Evolutionary conservation across 2,329 filamentous ascomycete species (phyloP).

Genomic region (Fusarium nygamai): DNA sequence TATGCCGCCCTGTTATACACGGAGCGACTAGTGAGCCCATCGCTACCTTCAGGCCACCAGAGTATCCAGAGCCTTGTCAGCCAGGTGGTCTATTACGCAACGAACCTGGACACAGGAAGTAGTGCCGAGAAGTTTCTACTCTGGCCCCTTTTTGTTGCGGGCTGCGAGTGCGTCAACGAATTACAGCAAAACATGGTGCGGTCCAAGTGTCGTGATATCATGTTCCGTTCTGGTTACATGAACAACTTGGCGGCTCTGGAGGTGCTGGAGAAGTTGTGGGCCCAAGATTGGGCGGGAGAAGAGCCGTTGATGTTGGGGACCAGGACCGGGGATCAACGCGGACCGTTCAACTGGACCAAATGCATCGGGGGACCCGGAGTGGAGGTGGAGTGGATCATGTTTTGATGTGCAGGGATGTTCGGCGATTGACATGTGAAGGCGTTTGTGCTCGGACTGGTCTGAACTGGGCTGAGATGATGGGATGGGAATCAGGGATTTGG

Average conservation of each 20-base stretch:
- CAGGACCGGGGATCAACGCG: conserved; percentile 52
- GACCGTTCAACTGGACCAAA: conserved; percentile 67
- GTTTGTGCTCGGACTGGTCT: conserved; percentile 8
- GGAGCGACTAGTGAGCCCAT: conserved; percentile 83
- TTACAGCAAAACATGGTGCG: conserved; percentile 82
- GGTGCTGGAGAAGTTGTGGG: conserved; percentile 87
- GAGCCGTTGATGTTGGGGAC: conserved; percentile 47
- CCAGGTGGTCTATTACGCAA: conserved; percentile 85
- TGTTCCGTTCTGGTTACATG: conserved; percentile 89
- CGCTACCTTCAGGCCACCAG: conserved; percentile 75
- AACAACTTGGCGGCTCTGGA: conserved; percentile 91
- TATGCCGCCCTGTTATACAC: conserved; percentile 90
- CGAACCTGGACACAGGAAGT: conserved; percentile 76
- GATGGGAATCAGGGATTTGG: conserved; percentile 20
- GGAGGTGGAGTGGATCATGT: conserved; percentile 75
- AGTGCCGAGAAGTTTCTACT: conserved; percentile 87
- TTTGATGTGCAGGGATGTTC: conserved; percentile 51
- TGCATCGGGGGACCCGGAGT: conserved; percentile 65
- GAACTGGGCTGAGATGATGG: conserved; percentile 16
- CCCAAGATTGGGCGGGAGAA: conserved; percentile 59
- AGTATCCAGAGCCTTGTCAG: conserved; percentile 86
- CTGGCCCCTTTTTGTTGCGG: conserved; percentile 92
- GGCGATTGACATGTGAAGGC: conserved; percentile 31
- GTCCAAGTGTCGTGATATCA: conserved; percentile 84
- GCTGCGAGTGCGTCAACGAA: conserved; percentile 87